Evolutionary conservation across 192 early-diverging fungal species (phyloP).

Genomic region (Chytriomyces sp.): DNA sequence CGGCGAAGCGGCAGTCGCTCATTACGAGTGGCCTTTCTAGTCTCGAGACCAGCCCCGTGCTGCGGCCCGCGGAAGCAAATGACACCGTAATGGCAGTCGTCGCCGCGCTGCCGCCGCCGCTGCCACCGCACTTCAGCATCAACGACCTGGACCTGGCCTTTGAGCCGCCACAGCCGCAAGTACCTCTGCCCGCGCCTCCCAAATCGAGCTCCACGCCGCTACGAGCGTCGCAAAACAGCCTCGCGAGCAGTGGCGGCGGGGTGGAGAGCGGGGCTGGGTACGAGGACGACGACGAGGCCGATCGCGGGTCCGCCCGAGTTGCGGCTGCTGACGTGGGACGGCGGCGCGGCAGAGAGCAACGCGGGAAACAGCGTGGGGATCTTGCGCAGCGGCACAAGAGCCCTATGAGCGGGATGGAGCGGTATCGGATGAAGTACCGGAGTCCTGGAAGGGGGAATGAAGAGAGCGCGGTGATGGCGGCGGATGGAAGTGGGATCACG

Average conservation of each 20-base stretch:
- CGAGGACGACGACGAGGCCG: neutral
- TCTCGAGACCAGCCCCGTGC: neutral
- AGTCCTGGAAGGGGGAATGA: neutral
- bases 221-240: neutral
- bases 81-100: neutral
- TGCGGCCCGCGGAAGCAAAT: neutral
- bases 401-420: conserved; percentile 24
- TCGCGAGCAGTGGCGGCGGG: neutral
- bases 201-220: neutral
- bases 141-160: conserved; percentile 14
- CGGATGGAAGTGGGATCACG: neutral
- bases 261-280: neutral
- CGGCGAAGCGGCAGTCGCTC: neutral
- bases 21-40: conserved; percentile 1
- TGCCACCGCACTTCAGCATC: neutral
- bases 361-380: neutral
- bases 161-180: neutral
- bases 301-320: neutral
- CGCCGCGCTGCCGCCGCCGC: neutral
- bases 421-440: conserved; percentile 14
- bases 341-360: neutral
- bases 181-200: neutral
- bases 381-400: neutral
- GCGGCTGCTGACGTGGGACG: neutral
- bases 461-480: neutral